Conservation (phyloP, 495 filamentous ascomycete species). For the Ramalina intermedia region DNA sequence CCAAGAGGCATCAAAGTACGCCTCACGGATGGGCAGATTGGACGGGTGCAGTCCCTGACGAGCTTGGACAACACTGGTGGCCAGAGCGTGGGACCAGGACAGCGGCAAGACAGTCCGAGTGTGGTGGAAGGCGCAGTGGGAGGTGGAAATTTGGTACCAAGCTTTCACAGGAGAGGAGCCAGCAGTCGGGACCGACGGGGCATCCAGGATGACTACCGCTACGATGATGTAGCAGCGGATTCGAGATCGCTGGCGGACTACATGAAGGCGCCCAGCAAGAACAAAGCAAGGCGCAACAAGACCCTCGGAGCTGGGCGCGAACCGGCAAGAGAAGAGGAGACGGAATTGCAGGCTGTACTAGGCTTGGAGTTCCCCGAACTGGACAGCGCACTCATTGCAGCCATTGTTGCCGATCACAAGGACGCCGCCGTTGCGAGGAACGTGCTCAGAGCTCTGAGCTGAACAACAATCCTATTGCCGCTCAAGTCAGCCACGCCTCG, state of each 20-base stretch:
- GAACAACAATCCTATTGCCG: neutral
- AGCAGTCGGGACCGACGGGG: neutral
- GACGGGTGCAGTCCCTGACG: conserved; percentile 43
- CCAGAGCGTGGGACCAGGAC: neutral
- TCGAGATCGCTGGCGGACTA: conserved; percentile 10
- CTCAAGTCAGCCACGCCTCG: no score
- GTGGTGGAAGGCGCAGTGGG: neutral
- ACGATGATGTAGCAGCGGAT: conserved; percentile 4
- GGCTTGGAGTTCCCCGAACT: conserved; percentile 8
- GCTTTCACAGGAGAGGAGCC: neutral
- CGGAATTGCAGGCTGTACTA: neutral
- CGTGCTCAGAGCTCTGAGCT: conserved; percentile 2
- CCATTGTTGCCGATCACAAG: conserved; percentile 8
- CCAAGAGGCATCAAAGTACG: conserved; percentile 67
- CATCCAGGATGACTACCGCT: conserved; percentile 8
- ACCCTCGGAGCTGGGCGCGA: neutral
- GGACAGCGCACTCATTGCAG: conserved; percentile 11
- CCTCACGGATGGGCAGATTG: conserved; percentile 49
- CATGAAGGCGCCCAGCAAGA: neutral
- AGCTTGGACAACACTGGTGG: neutral
- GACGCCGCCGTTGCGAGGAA: conserved; percentile 1
- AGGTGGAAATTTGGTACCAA: neutral
- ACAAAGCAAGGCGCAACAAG: neutral
- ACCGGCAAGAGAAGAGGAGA: neutral
- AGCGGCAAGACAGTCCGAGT: neutral